Evolutionary conservation across 2,329 filamentous ascomycete species (phyloP).

Genomic region (Zymoseptoria ardabiliae): DNA sequence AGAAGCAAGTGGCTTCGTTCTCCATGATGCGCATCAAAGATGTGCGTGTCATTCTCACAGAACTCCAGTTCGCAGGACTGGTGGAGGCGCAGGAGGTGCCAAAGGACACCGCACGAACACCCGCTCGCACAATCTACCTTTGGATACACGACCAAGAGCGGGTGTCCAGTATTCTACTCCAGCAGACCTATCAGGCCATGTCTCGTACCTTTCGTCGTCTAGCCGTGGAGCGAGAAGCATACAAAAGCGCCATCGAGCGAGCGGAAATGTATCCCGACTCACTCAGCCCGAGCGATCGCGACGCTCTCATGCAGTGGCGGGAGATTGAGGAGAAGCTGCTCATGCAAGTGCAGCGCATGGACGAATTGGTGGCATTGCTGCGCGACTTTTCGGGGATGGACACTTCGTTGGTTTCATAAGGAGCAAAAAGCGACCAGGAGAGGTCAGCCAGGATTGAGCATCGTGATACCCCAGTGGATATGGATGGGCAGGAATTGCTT

Average conservation of each 20-base stretch:
- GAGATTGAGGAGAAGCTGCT: conserved; percentile 63
- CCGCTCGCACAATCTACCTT: conserved; percentile 78
- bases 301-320: conserved; percentile 57
- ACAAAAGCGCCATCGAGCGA: conserved; percentile 68
- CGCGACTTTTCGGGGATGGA: conserved; percentile 50
- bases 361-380: conserved; percentile 65
- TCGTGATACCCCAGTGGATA: not conserved
- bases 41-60: conserved; percentile 73
- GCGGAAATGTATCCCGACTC: conserved; percentile 75
- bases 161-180: conserved; percentile 61
- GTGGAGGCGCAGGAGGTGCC: conserved; percentile 93
- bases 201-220: conserved; percentile 74
- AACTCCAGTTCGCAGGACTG: conserved; percentile 78
- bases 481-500: not conserved
- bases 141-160: conserved; percentile 83
- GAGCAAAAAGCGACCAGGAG: not conserved
- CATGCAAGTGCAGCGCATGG: conserved; percentile 70
- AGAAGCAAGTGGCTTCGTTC: conserved; percentile 74
- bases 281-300: conserved; percentile 65
- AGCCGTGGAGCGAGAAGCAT: conserved; percentile 63
- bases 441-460: not conserved
- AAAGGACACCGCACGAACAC: conserved; percentile 72
- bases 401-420: conserved; percentile 17
- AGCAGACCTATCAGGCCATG: conserved; percentile 86
- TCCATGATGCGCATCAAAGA: conserved; percentile 80